Base-by-base conservation (phyloP, 176 grass and related monocot species). In the Secale cereale region DNA sequence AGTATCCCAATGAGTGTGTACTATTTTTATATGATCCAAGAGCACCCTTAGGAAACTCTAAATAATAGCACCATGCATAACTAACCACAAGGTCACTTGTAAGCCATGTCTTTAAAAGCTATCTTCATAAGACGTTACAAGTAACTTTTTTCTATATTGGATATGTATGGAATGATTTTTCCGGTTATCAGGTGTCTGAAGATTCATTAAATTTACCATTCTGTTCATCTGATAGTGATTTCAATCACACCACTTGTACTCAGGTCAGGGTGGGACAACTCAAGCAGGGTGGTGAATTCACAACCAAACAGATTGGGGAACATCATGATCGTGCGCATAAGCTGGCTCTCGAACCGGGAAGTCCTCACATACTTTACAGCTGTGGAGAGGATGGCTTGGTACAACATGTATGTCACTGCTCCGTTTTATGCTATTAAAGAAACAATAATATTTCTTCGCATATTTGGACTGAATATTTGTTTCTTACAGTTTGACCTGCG, bases 381-480 rank as follows among this genome's bases (percentile, higher is more conserved):
- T 98, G 96, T 65, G 93, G 93, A 56, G 96, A 94, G 61, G 96
- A 98, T 80, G 91, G 96, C 48, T 81, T 92, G 56, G 91, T 98
- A 81, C 93, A 94, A 28, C 96, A 87, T 60, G 96, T 98, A 95
- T 71, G 89, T 89, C 52, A 39, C 63, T 85, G 19, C 61, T 81
- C 37, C 22, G 65, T 59, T 78, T 33, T 80, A 74, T 35, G 28
- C 48, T 52, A 77, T 48, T 26, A 80, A 74, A 83, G n/a, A 64
- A 48, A 27, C 74, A 56, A 25, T 29, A 68, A 66, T 77, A 16
- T 5, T 32, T 9, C 74, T 83, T 43, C 66, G 4, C 22, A 20
- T 54, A 59, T 57, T 43, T 65, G 22, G 25, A 85, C 36, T 59
- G 35, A 80, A 70, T 27, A 40, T 35, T 83, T 45, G 12, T 86